Conservation (phyloP, 768 basidiomycete genomes). For the Panaeolus cyanescens region DNA sequence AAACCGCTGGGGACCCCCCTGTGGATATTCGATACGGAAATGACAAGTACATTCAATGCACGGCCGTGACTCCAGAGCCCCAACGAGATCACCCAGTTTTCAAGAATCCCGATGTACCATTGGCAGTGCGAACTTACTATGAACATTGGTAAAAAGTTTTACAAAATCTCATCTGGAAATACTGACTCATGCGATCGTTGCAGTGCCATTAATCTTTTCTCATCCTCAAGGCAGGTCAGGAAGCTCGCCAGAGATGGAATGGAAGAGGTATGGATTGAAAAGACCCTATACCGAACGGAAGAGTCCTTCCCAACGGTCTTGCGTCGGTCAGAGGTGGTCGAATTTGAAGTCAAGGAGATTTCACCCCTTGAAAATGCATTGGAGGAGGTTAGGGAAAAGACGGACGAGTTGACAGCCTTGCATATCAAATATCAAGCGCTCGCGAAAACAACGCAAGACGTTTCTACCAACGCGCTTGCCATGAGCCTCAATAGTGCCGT, state of each 20-base stretch:
- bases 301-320: conserved; percentile 91
- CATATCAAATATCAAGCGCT: conserved; percentile 75
- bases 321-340: conserved; percentile 83
- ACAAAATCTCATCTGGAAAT: neutral
- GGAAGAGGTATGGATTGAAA: conserved; percentile 86
- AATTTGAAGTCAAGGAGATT: conserved; percentile 69
- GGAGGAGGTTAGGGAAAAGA: conserved; percentile 77
- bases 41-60: conserved; percentile 89
- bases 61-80: conserved; percentile 82
- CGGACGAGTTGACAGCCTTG: conserved; percentile 71
- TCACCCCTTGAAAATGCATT: conserved; percentile 87
- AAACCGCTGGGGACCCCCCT: conserved; percentile 71
- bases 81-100: conserved; percentile 78
- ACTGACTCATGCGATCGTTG: neutral
- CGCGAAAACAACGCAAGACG: conserved; percentile 70
- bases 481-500: conserved; percentile 88
- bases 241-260: conserved; percentile 64
- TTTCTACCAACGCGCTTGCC: conserved; percentile 79
- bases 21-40: conserved; percentile 78
- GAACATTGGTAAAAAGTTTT: conserved; percentile 66
- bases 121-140: conserved; percentile 81
- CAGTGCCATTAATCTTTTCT: conserved; percentile 85
- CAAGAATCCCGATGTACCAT: conserved; percentile 80
- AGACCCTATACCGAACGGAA: conserved; percentile 84
- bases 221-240: conserved; percentile 67